phyloP scores from a whole-genome alignment of 495 filamentous ascomycete genomes.

The Penicillium paxilli region DNA sequence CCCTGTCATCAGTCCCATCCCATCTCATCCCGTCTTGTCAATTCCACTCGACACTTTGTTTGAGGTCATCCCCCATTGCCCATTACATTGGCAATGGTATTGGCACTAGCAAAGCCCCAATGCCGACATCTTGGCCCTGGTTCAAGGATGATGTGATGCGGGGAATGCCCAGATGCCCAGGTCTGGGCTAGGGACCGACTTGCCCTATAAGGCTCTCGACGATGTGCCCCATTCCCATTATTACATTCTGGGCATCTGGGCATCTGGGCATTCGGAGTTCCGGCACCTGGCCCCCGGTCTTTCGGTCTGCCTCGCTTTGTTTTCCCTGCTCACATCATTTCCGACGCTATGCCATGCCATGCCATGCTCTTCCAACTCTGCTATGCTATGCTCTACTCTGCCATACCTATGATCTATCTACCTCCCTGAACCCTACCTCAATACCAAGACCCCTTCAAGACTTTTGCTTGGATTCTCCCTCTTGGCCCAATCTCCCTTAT shows the following conservation, averaged over 20 bases:
- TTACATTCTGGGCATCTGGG: slow-evolving; percentile 4
- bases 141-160: slow-evolving; percentile 27
- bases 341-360: neutral
- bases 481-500: slow-evolving; percentile 1
- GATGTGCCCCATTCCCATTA: neutral
- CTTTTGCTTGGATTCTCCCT: neutral
- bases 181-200: slow-evolving; percentile 14
- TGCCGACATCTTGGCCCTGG: slow-evolving; percentile 23
- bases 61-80: neutral
- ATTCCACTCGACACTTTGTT: no score
- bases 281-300: neutral
- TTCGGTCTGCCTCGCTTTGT: neutral
- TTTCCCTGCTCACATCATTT: neutral
- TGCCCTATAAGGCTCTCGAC: slow-evolving; percentile 14
- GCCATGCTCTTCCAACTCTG: no score
- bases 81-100: neutral
- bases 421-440: neutral
- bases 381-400: neutral
- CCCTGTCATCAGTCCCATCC: no score
- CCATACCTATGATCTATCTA: neutral
- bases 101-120: neutral
- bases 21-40: neutral
- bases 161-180: slow-evolving; percentile 31
- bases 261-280: neutral
- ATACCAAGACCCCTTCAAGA: neutral